Evolutionary conservation across 2,329 filamentous ascomycete genomes (phyloP), one percentile per base, ranked within the genome.

Genomic region (Botrytis byssoidea): DNA sequence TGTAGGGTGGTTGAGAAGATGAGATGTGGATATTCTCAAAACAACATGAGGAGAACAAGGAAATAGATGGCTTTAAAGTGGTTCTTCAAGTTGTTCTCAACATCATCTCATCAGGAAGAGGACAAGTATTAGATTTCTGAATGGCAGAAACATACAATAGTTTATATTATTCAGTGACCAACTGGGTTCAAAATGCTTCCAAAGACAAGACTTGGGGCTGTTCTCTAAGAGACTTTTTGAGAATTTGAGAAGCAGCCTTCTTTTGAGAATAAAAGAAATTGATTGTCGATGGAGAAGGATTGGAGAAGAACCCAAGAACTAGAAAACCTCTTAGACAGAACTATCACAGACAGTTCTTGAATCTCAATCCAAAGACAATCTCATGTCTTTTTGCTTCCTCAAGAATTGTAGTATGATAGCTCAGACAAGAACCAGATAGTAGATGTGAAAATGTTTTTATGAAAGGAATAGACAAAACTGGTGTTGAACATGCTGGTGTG

Each of bases 201-300:
- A 20, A 3, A 37, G n/a, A 67, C 25, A 40, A 20, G 32, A 18
- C 4, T 2, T 7, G 7, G 5, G 10, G 22, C 9, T 25, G 0
- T n/a, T 22, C 0, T n/a, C 25, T n/a, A n/a, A 4, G 2, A 25
- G 0, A 14, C 2, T 4, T 25, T n/a, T 6, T 1, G n/a, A 51
- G 22, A 51, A 1, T 12, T 25, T 51, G 9, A n/a, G 48, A 14
- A 51, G 12, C 14, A 51, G 25, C 10, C 48, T 51, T 12, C 1
- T 4, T 51, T 51, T n/a, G n/a, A 4, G 14, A 16, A 55, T 7
- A 3, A 55, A n/a, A 7, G 12, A 12, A n/a, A n/a, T n/a, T 55
- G 25, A 16, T n/a, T 51, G 4, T 51, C 25, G 4, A 18, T 3
- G 22, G 1, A 14, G 25, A 12, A 51, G 46, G 10, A 51, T 6